Percentiles rank a stretch among this genome's conserved stretches.
Evolutionary conservation across 495 filamentous ascomycete genomes (phyloP).

Genomic region (Thermothielavioides terrestris): DNA sequence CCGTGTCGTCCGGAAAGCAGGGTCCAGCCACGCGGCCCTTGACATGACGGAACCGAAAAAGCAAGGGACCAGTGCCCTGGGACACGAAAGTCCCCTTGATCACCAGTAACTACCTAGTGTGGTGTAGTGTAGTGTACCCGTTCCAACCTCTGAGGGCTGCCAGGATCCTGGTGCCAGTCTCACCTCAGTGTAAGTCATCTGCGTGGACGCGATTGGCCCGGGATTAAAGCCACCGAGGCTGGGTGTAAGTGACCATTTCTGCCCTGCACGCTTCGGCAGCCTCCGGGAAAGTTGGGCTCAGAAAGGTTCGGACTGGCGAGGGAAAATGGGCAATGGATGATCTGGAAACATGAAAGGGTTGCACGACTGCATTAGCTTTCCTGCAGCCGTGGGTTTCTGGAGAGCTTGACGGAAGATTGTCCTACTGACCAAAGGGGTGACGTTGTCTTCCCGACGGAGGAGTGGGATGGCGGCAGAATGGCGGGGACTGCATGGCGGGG

Average conservation of each 20-base stretch:
- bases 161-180: not conserved
- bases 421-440: not conserved
- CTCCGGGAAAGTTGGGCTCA: not conserved
- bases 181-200: not conserved
- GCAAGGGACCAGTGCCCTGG: not conserved
- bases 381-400: not conserved
- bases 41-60: slow-evolving; percentile 7
- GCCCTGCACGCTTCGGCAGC: not conserved
- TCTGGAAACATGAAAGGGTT: not conserved
- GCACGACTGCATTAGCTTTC: not conserved
- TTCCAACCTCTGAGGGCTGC: not conserved
- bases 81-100: not conserved
- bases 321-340: not conserved
- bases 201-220: not conserved
- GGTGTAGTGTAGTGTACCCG: too few species aligned
- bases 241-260: slow-evolving; percentile 5
- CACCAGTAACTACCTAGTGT: not conserved
- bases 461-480: slow-evolving; percentile 9
- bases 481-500: slow-evolving; percentile 5
- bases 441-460: not conserved
- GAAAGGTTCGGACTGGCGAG: too few species aligned
- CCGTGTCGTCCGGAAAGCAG: not conserved
- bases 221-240: not conserved
- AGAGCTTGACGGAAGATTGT: not conserved
- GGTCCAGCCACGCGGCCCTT: not conserved